Evolutionary conservation across 345 rosid species (phyloP).

Genomic region (Capsella bursapastoris): DNA sequence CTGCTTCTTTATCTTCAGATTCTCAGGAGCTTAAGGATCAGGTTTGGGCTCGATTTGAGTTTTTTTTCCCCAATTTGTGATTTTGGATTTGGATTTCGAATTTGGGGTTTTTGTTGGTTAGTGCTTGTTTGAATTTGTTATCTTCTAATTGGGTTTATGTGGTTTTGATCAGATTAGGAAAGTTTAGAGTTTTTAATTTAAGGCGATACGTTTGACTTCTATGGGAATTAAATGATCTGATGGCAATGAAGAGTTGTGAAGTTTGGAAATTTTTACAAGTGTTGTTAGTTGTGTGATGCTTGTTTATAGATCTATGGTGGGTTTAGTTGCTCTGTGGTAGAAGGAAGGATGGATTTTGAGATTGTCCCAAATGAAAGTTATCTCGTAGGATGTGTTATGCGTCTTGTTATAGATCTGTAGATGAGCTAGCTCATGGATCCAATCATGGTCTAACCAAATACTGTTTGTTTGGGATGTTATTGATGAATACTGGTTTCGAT

Average conservation of each 20-base stretch:
- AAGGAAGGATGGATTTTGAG: neutral
- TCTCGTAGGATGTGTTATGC: no score
- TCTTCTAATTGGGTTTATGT: neutral
- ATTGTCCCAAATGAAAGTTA: neutral
- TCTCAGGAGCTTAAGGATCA: conserved; percentile 67
- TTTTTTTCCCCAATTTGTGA: neutral
- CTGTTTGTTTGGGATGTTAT: neutral
- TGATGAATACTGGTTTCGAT: neutral
- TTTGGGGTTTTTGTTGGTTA: neutral
- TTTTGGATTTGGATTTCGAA: neutral
- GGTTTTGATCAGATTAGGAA: conserved; percentile 15
- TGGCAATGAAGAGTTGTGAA: neutral
- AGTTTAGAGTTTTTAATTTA: neutral
- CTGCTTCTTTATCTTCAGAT: conserved; percentile 80
- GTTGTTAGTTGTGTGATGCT: neutral
- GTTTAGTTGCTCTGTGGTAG: neutral
- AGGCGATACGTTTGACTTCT: conserved; percentile 28
- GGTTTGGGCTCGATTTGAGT: conserved; percentile 47
- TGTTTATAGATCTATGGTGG: neutral
- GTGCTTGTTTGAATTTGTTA: neutral
- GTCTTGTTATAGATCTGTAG: conserved; percentile 6
- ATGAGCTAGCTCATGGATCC: neutral
- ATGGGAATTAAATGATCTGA: conserved; percentile 29
- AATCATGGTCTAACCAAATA: neutral
- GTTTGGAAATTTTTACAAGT: neutral